Evolutionary conservation across 345 rosid species (phyloP), one percentile per base, ranked within the genome.

Genomic region (Citrus mangshanensis): DNA sequence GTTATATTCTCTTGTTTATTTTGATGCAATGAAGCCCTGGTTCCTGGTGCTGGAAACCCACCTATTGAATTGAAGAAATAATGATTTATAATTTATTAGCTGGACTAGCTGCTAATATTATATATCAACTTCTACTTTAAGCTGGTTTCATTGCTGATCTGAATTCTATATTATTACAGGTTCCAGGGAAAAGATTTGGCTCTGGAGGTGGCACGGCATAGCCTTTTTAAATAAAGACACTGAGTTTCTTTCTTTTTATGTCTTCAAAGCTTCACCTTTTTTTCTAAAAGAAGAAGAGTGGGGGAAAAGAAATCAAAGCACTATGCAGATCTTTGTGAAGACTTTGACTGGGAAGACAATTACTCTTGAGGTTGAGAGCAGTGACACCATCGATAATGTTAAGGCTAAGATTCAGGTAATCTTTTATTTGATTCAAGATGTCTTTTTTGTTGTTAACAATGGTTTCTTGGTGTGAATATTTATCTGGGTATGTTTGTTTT

Each of bases 271-370:
- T 49, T 12, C 19, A 18, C 3, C 38, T 1, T 16, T 54, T 21
- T 22, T 28, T 3, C 13, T 7, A 16, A 25, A 18, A 16, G 6
- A 38, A 42, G 25, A 24, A 63, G 9, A 32, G 27, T 27, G 51
- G 51, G 18, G 51, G 51, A 13, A 22, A 65, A 56, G 28, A 64
- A 16, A 6, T 2, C 28, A 30, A 21, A 27, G 4, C 68, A 58
- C 21, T 1, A 84, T 88, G 91, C 91, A 88, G 89, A 86, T 88
- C 86, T 88, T 86, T 78, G 91, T 88, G 73, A 88, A 88, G 82
- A 88, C 91, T 72, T 74, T 86, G 32, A 85, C 91, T 19, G 91
- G 91, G 0, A 88, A 88, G 84, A 88, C 91, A 58, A 84, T 88
- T 64, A 88, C 91, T 76, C 85, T 88, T 79, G 91, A 86, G 79